Percentiles rank a stretch among this genome's conserved stretches.
phyloP scores from a whole-genome alignment of 352 stramenopile species.

The Blastocystis sp. region DNA sequence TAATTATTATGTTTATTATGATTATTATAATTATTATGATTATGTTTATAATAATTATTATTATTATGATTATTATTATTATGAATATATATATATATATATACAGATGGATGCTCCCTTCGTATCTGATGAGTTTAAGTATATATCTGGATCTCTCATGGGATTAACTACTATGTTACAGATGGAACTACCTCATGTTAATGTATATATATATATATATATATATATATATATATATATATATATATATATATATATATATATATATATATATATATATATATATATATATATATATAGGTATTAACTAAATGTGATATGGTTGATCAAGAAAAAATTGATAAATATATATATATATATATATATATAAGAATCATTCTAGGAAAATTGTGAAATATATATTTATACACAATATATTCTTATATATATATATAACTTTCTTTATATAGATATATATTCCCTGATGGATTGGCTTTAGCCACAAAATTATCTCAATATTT shows the following conservation, averaged over 20 bases:
- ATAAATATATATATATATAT: constrained; percentile 51
- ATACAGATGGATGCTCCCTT: constrained; percentile 69
- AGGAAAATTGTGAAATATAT: too few species aligned
- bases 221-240: not conserved
- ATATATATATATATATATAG: not conserved
- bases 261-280: not conserved
- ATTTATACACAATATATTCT: too few species aligned
- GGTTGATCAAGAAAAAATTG: constrained; percentile 62
- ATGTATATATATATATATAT: constrained; percentile 42
- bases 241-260: too few species aligned
- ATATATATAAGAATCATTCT: too few species aligned
- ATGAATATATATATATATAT: too few species aligned
- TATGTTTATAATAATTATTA: constrained; percentile 49
- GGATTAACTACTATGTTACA: constrained; percentile 88
- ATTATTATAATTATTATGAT: constrained; percentile 41
- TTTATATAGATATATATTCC: constrained; percentile 19
- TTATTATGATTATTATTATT: constrained; percentile 52
- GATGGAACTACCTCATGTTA: constrained; percentile 82
- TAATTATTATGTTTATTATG: constrained; percentile 48
- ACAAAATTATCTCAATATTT: constrained; percentile 1
- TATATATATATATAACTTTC: constrained; percentile 1
- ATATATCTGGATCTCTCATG: constrained; percentile 84
- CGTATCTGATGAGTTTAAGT: constrained; percentile 81
- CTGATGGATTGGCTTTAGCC: constrained; percentile 5
- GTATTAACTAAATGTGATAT: constrained; percentile 70